Evolutionary conservation across 1,284 basidiomycete species (phyloP), one percentile per base, ranked within the genome.

Genomic region (Puccinia polysora): DNA sequence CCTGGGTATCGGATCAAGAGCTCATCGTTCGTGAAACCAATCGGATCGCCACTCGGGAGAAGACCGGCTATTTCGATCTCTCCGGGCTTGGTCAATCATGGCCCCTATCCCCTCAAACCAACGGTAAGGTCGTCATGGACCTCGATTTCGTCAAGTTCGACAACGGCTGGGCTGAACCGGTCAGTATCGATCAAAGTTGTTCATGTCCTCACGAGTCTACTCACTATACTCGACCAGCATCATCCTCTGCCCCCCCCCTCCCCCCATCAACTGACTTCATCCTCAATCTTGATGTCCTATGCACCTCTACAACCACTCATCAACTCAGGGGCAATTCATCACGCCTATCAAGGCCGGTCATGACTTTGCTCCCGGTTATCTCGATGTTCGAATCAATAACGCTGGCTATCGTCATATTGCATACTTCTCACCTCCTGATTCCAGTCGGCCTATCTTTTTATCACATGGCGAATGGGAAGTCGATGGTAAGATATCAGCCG

Each of bases 401-500:
- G 84, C 88, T 20, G 93, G 93, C 0, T 96, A 84, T 82, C 88
- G 90, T 76, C 93, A 96, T 78, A 86, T 96, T 76, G 93, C 92
- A 0, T 84, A 92, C 38, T 96, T 92, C 81, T 87, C 85, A 73
- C 88, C 91, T 1, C 85, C 88, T 2, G 85, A 84, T 75, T 83
- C 87, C 15, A 81, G 82, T 30, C 84, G 83, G 0, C 91, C 92
- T 1, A 83, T 82, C 38, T 97, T 91, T 83, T 82, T 97, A 38
- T 97, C 95, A 0, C 82, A 82, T 1, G 95, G 94, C 0, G 79
- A 86, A 36, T 97, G 93, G 93, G 95, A 98, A 80, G 89, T 97
- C 3, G 87, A 87, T 0, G 84, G 84, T 20, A 83, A 83, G 4
- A 87, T 97, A 70, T 81, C 85, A 67, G 88, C 85, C 1, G 85